Conservation (phyloP, 1,284 basidiomycete species). For the Ganoderma multipileum region DNA sequence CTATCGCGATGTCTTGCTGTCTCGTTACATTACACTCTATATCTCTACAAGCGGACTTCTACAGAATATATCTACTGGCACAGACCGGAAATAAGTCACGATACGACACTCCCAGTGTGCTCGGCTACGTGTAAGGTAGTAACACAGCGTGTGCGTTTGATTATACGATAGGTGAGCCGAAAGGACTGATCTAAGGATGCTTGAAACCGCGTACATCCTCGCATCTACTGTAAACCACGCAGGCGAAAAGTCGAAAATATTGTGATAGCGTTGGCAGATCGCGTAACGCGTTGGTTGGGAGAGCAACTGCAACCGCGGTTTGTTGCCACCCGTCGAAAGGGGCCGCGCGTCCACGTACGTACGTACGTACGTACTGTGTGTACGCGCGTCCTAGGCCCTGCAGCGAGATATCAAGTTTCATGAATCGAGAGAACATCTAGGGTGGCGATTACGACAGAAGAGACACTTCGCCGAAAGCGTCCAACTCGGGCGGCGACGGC, state of each 20-base stretch:
- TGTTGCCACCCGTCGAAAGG: not conserved
- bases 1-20: slow-evolving; percentile 1
- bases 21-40: slow-evolving; percentile 6
- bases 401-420: not conserved
- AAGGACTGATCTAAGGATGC: not conserved
- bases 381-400: not conserved
- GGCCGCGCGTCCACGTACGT: not conserved
- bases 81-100: not conserved
- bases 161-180: not conserved
- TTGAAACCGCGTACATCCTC: not conserved
- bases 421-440: not conserved
- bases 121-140: too few species aligned
- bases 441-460: slow-evolving; percentile 9
- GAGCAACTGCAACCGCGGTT: not conserved
- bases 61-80: slow-evolving; percentile 1
- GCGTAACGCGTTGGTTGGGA: not conserved
- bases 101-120: too few species aligned
- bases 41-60: slow-evolving; percentile 10
- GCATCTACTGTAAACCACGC: not conserved
- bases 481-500: slow-evolving; percentile 16
- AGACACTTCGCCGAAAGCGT: slow-evolving; percentile 15
- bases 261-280: not conserved
- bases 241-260: not conserved
- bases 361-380: not conserved
- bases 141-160: not conserved